Evolutionary conservation across 352 stramenopile genomes (phyloP).

Genomic region (Pythium dissotocum): DNA sequence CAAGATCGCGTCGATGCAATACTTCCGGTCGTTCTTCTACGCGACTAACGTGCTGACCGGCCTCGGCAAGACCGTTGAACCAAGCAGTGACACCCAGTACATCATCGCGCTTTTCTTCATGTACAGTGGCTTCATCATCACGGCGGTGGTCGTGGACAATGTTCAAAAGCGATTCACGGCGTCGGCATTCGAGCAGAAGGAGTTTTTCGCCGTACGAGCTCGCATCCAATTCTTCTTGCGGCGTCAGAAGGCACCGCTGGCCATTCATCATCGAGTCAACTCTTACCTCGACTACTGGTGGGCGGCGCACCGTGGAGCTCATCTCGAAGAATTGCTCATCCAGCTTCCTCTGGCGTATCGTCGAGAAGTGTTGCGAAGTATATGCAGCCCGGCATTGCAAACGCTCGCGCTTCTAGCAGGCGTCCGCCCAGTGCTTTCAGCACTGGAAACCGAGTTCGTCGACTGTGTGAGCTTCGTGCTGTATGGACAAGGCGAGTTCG

Average conservation of each 20-base stretch:
- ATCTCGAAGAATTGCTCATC: conserved; percentile 35
- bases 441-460: conserved; percentile 39
- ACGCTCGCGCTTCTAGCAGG: conserved; percentile 32
- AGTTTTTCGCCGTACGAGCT: conserved; percentile 44
- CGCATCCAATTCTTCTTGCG: conserved; percentile 50
- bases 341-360: conserved; percentile 38
- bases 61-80: conserved; percentile 40
- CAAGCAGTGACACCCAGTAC: conserved; percentile 39
- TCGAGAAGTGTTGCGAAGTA: conserved; percentile 42
- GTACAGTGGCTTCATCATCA: conserved; percentile 53
- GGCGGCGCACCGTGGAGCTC: conserved; percentile 39
- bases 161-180: conserved; percentile 55
- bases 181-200: conserved; percentile 51
- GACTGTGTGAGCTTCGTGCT: conserved; percentile 43
- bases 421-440: conserved; percentile 30
- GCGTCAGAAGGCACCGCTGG: conserved; percentile 40
- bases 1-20: conserved; percentile 35
- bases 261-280: conserved; percentile 47
- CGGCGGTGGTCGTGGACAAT: conserved; percentile 50
- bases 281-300: conserved; percentile 57
- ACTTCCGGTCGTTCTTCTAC: conserved; percentile 41
- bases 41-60: conserved; percentile 40
- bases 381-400: conserved; percentile 43
- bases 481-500: conserved; percentile 42
- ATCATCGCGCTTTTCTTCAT: conserved; percentile 45